Evolutionary conservation across 805 yeast genomes (phyloP).

Genomic region (Starmerella potacharoeniae): DNA sequence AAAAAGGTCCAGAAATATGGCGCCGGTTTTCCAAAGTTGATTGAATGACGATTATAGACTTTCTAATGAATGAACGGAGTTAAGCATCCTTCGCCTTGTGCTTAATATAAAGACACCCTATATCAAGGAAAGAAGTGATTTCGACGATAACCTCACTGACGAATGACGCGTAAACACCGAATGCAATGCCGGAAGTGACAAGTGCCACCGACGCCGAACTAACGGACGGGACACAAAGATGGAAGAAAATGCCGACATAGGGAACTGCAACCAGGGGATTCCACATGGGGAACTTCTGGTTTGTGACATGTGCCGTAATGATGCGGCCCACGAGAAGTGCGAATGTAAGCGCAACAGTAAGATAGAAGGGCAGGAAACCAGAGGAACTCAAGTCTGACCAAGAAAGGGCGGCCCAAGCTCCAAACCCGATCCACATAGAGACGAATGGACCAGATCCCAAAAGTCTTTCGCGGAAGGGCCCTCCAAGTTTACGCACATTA

Average conservation of each 20-base stretch:
- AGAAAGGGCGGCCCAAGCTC: conserved; percentile 36
- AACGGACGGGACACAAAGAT: conserved; percentile 53
- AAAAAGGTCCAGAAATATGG: background rate
- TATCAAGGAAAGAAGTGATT: conserved; percentile 71
- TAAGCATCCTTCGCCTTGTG: background rate
- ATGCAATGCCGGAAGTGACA: conserved; percentile 52
- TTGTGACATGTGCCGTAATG: conserved; percentile 74
- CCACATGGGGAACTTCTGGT: conserved; percentile 59
- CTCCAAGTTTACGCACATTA: conserved; percentile 38
- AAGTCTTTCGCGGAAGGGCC: conserved; percentile 22
- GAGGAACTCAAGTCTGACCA: conserved; percentile 34
- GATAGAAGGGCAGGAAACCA: conserved; percentile 42
- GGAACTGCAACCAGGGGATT: conserved; percentile 47
- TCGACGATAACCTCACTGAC: conserved; percentile 64
- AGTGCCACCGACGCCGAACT: conserved; percentile 33
- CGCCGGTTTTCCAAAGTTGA: too few species aligned
- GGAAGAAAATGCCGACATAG: conserved; percentile 56
- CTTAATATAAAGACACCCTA: conserved; percentile 72
- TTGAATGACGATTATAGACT: background rate
- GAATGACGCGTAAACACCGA: conserved; percentile 56
- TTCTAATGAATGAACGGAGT: background rate
- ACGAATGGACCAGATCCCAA: conserved; percentile 58
- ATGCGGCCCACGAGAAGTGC: conserved; percentile 89
- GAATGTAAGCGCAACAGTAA: conserved; percentile 49
- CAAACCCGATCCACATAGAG: conserved; percentile 42